A percentile compares a stretch with the other conserved stretches of the same genome.
Conservation (phyloP, 805 yeast genomes). For the Barnettozyma populi region DNA sequence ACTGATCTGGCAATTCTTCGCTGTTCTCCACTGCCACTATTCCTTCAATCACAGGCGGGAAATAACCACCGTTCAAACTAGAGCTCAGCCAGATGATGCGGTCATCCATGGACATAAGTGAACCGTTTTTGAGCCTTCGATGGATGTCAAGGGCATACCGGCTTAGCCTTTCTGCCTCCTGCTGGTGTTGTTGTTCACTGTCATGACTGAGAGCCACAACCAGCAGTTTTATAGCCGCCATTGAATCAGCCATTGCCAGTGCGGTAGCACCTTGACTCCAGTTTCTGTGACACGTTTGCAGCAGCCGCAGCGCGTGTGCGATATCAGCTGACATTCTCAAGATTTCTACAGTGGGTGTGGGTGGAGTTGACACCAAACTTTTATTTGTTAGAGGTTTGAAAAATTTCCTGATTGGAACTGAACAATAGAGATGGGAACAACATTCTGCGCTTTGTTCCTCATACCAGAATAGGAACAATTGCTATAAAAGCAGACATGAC, state of each 20-base stretch:
- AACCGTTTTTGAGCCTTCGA: conserved; percentile 3
- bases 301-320: background rate
- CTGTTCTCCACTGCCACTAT: background rate
- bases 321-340: background rate
- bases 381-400: background rate
- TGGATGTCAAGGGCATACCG: conserved; percentile 6
- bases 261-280: background rate
- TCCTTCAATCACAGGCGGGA: conserved; percentile 12
- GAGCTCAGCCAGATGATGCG: conserved; percentile 16
- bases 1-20: conserved; percentile 1
- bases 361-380: background rate
- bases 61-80: conserved; percentile 8
- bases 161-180: conserved; percentile 1
- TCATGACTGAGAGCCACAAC: background rate
- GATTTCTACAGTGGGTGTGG: no score
- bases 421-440: conserved; percentile 2
- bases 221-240: background rate
- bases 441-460: background rate
- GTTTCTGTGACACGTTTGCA: background rate
- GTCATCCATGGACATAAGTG: conserved; percentile 6
- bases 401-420: conserved; percentile 2
- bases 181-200: background rate
- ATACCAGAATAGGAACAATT: background rate
- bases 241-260: background rate
- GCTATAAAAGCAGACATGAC: background rate